Evolutionary conservation across 1,284 basidiomycete genomes (phyloP), one percentile per base, ranked within the genome.

Genomic region (Microbotryomycetes sp.): DNA sequence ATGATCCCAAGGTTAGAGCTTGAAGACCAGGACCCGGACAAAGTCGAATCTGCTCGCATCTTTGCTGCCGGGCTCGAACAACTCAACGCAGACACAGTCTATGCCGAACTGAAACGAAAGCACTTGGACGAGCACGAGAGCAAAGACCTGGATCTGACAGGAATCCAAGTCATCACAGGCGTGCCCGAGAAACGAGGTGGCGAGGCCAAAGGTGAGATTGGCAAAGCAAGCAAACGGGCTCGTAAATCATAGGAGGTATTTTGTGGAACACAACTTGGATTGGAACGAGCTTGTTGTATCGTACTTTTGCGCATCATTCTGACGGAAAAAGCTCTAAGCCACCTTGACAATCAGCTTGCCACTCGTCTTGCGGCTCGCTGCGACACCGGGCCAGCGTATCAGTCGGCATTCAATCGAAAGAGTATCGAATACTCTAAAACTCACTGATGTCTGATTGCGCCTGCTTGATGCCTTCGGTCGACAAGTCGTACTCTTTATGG

Each of bases 341-440:
- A 87, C 79, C 72, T 87, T 87, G 70, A 93, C 79, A 53, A 94
- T 69, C 66, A 94, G 74, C 75, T 94, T 96, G 7, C 91, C 91
- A 2, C 81, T 82, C 23, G 90, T 90, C 73, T 83, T 84, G 49
- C 91, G 84, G n/a, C 82, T 78, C 0, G 81, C 71, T 71, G 48
- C 41, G 29, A 46, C 31, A 11, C 35, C 28, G 31, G 35, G 35
- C 18, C 35, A 41, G 35, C 9, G 35, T 11, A 41, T 41, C 18
- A 23, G 23, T 35, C 45, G 47, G 9, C 26, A 24, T 26, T 3
- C 48, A 28, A 45, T 24, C 23, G 26, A 13, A 4, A 59, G 9
- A 21, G 29, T 47, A 31, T 21, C n/a, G n/a, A n/a, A n/a, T n/a
- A n/a, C n/a, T n/a, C n/a, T 9, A 21, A 2, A 3, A 56, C 70